Base-by-base conservation (phyloP, 768 basidiomycete genomes). In the Termitomyces sp. region DNA sequence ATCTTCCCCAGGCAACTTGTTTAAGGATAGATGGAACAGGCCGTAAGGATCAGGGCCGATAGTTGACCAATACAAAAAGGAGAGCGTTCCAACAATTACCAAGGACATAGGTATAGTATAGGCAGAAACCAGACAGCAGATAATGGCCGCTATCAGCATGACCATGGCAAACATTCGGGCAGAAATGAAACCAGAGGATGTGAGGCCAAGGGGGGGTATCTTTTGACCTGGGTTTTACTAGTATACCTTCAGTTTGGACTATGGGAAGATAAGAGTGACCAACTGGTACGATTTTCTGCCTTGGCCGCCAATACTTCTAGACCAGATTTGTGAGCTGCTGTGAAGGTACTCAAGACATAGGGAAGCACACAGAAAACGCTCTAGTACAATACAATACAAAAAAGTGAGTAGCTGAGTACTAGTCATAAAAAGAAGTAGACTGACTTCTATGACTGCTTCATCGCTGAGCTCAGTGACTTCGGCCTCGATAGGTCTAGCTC, bases 21-120 rank as follows among this genome's bases (percentile, higher is more conserved):
- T 88, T 58, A 88, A 72, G 1, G 74, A 63, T 15, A 85, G 71
- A 67, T 89, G 87, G 62, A 85, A 88, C 2, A 83, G 69, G 8
- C 83, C 81, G 67, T 88, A 89, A 13, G 84, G 84, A 63, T 87
- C 85, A 11, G 60, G 70, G 4, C 69, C 57, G 48, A 61, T 55
- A 20, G 36, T 58, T 9, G 32, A 42, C 60, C 54, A 56, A 32
- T 48, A 64, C n/a, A 51, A 7, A 24, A 58, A 22, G 4, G 35
- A 56, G 51, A 60, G 39, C 6, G 38, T 39, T 36, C 39, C 62
- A 50, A 35, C 44, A 12, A 66, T 12, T n/a, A 59, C n/a, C 36
- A 56, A 45, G 22, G 16, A 60, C 7, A 35, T 51, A 32, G 52
- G 44, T 38, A 58, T 42, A 24, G 50, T 32, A 35, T 50, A 44